phyloP scores from a whole-genome alignment of 768 basidiomycete species.

The Gymnopilus dilepis region DNA sequence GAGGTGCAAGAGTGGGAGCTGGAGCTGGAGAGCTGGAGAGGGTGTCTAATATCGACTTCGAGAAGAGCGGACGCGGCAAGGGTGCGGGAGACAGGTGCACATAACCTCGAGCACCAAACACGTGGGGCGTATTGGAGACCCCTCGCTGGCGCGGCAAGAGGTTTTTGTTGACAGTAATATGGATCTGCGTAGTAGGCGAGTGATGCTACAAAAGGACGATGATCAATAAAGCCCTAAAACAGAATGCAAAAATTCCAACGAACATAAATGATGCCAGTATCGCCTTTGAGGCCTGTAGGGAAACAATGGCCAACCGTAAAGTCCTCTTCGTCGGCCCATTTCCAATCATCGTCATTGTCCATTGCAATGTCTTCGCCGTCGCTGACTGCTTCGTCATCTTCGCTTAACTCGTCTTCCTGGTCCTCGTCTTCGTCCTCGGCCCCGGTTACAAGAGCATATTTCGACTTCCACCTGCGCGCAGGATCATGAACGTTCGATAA shows the following conservation, averaged over 20 bases:
- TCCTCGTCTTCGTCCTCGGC: not conserved
- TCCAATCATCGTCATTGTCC: constrained; percentile 51
- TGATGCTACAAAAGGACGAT: constrained; percentile 50
- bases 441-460: constrained; percentile 9
- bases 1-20: not conserved
- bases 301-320: constrained; percentile 63
- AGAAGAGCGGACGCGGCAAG: constrained; percentile 28
- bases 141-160: constrained; percentile 61
- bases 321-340: constrained; percentile 76
- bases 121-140: constrained; percentile 61
- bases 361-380: constrained; percentile 30
- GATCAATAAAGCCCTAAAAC: constrained; percentile 8
- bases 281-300: constrained; percentile 49
- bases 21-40: constrained; percentile 3
- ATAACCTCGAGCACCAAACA: constrained; percentile 60
- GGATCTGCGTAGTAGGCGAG: constrained; percentile 53
- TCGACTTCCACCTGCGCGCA: constrained; percentile 41
- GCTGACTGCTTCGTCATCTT: constrained; percentile 40
- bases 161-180: constrained; percentile 63
- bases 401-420: constrained; percentile 34
- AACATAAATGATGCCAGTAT: constrained; percentile 68
- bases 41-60: constrained; percentile 17
- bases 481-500: constrained; percentile 60
- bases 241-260: constrained; percentile 29
- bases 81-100: constrained; percentile 40